phyloP scores from a whole-genome alignment of 2,329 filamentous ascomycete species.

The Hypoxylon sp. region DNA sequence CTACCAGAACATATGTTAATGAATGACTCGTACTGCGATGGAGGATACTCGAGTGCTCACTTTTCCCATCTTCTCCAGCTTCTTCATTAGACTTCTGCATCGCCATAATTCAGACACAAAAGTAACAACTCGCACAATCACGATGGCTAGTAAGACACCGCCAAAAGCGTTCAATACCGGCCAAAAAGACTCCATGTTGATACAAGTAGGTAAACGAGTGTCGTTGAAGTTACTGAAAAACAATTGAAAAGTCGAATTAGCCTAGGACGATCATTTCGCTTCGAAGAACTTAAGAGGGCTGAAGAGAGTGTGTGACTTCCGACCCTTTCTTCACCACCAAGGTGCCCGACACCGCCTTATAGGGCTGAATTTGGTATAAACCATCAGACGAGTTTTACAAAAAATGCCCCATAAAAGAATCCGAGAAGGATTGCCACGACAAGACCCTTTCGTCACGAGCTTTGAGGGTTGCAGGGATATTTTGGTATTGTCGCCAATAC shows the following conservation, averaged over 20 bases:
- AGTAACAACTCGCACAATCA: constrained; percentile 27
- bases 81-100: constrained; percentile 42
- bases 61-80: constrained; percentile 47
- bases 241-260: not conserved
- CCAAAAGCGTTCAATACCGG: constrained; percentile 43
- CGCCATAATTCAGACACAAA: constrained; percentile 46
- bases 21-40: not conserved
- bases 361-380: constrained; percentile 13
- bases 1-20: constrained; percentile 40
- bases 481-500: not conserved
- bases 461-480: not conserved
- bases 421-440: not conserved
- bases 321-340: not conserved
- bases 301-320: not conserved
- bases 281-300: not conserved
- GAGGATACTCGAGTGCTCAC: constrained; percentile 31
- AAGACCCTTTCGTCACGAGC: not conserved
- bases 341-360: not conserved
- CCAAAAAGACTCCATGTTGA: constrained; percentile 38
- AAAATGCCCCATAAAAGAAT: not conserved
- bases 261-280: not conserved
- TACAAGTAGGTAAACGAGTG: not conserved
- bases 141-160: constrained; percentile 44
- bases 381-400: not conserved
- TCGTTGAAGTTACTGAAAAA: not conserved